phyloP scores from a whole-genome alignment of 2,329 filamentous ascomycete species.

The Pseudocercospora eumusae region DNA sequence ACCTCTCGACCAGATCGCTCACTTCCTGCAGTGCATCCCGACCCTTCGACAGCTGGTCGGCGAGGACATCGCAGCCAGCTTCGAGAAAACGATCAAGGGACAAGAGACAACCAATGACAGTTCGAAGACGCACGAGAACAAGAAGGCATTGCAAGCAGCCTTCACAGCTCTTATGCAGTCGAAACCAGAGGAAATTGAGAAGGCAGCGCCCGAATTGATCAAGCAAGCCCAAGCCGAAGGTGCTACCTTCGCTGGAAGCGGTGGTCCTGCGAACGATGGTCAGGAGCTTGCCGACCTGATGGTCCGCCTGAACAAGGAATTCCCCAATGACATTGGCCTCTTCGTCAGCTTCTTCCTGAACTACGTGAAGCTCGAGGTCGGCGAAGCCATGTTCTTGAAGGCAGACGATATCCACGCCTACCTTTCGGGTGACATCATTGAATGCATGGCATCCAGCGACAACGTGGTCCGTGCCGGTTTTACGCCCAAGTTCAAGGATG shows the following conservation, averaged over 20 bases:
- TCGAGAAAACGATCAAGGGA: slow-evolving; percentile 53
- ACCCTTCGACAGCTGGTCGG: slow-evolving; percentile 51
- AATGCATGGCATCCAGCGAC: slow-evolving; percentile 99
- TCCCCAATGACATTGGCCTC: slow-evolving; percentile 85
- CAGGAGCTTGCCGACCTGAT: slow-evolving; percentile 76
- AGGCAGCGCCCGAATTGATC: slow-evolving; percentile 69
- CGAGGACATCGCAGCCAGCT: slow-evolving; percentile 49
- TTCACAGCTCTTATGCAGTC: slow-evolving; percentile 84
- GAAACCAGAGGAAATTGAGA: slow-evolving; percentile 63
- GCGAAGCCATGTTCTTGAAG: slow-evolving; percentile 93
- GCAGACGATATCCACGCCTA: slow-evolving; percentile 98
- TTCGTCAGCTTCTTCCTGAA: slow-evolving; percentile 98
- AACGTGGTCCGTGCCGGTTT: slow-evolving; percentile 97
- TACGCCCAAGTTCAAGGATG: slow-evolving; percentile 98
- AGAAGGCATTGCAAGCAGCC: slow-evolving; percentile 70
- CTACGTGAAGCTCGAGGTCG: slow-evolving; percentile 81
- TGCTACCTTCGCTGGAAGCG: slow-evolving; percentile 71
- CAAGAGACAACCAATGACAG: slow-evolving; percentile 53
- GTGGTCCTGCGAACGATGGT: slow-evolving; percentile 67
- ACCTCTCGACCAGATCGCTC: slow-evolving; percentile 78
- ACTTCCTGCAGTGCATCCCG: slow-evolving; percentile 72
- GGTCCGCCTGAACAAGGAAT: slow-evolving; percentile 74
- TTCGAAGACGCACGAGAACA: slow-evolving; percentile 60
- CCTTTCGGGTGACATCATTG: slow-evolving; percentile 88
- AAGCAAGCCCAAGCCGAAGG: slow-evolving; percentile 68